Evolutionary conservation across 2,329 filamentous ascomycete species (phyloP), one percentile per base, ranked within the genome.

Genomic region (Clonostachys chloroleuca): DNA sequence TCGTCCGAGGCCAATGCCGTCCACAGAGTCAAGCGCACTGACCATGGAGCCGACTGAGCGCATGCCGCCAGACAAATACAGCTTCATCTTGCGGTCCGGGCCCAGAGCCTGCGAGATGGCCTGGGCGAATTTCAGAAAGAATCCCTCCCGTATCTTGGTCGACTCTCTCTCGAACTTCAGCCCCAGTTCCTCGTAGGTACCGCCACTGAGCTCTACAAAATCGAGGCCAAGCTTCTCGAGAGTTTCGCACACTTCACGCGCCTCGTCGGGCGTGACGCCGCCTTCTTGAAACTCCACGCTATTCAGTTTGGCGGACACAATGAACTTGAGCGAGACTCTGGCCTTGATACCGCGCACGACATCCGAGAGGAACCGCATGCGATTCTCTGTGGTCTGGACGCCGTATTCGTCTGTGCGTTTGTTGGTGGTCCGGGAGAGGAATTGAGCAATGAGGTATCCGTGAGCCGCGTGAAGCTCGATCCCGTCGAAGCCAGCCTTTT

Each of bases 91-190:
- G 2, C 51, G 66, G 0, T 73, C 63, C 0, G 77, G 60, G 5
- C 63, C 52, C 13, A 72, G 54, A 39, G 56, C 53, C 0, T 64
- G 65, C 18, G 74, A 62, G 56, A 84, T 73, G 51, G 61, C 56
- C 49, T 83, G 72, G 0, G 80, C 80, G 49, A 81, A 83, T 4
- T 82, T 77, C 41, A 83, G 57, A 68, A 83, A 84, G 68, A 81
- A 83, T 3, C 75, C 72, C 55, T 82, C 79, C 5, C 78, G 67
- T 62, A 75, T 74, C 59, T 68, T 70, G 7, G 77, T 83, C 14
- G 69, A 74, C 40, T 83, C 79, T 44, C 71, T 66, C 61, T 73
- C 68, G 56, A 80, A 75, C 3, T 54, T 54, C 51, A 81, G 79
- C 0, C 70, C 77, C 1, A 78, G 56, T 16, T 66, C 60, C 61